Conservation (phyloP, 2,329 filamentous ascomycete species). For the Bipolaris sorokiniana region DNA sequence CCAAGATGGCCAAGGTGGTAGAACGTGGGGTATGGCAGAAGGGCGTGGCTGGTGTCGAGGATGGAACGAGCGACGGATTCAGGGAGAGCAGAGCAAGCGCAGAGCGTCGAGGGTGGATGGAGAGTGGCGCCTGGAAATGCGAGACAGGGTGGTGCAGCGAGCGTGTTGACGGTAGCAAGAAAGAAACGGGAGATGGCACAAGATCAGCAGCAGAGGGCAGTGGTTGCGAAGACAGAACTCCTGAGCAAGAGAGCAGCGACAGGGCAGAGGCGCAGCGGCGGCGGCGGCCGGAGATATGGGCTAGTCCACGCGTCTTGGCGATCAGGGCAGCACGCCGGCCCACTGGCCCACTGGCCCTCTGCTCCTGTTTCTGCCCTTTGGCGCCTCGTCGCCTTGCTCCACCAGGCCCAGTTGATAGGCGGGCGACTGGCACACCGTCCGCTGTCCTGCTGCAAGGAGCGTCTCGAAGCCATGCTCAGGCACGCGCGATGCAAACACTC, state of each 20-base stretch:
- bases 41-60: conserved; percentile 27
- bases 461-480: conserved; percentile 17
- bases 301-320: conserved; percentile 18
- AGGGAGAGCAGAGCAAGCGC: conserved; percentile 22
- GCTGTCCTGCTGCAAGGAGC: conserved; percentile 15
- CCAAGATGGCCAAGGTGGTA: neutral
- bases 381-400: neutral
- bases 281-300: conserved; percentile 9
- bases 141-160: conserved; percentile 17
- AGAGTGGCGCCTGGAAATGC: neutral
- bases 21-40: conserved; percentile 14
- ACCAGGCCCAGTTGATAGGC: conserved; percentile 19
- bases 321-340: conserved; percentile 11
- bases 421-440: conserved; percentile 6
- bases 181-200: conserved; percentile 8
- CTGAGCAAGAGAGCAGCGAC: conserved; percentile 13
- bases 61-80: conserved; percentile 41
- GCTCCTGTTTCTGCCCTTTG: neutral
- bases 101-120: conserved; percentile 6
- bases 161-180: conserved; percentile 14
- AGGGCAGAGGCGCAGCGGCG: conserved; percentile 6
- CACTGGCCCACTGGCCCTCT: neutral
- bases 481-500: neutral
- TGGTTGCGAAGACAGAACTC: conserved; percentile 15
- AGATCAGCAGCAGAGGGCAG: conserved; percentile 15